Percentiles rank a stretch among this genome's conserved stretches.
These are phyloP conservation scores for Eucalyptus marginata DNA, from an alignment of 345 rosid genomes.

Conservation along the genomic window DNA sequence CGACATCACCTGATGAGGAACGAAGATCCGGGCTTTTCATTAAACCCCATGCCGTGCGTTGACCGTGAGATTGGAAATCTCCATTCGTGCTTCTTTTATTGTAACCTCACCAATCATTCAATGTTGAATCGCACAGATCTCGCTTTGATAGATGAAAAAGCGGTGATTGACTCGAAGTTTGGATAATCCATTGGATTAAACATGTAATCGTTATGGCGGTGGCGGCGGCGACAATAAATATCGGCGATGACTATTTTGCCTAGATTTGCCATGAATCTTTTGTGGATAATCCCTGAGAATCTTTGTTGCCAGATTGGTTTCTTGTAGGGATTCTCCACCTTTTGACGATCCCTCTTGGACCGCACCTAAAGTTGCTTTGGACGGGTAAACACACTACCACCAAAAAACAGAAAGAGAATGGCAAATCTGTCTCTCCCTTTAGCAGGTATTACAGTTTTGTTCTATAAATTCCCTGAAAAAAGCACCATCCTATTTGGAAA, in stretches of 20 bases:
- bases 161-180: neutral
- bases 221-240: neutral
- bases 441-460: neutral
- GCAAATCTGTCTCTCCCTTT: neutral
- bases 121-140: neutral
- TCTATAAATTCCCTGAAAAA: neutral
- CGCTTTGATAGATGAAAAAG: neutral
- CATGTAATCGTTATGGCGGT: neutral
- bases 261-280: neutral
- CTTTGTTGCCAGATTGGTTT: too few relatives aligned
- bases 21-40: neutral
- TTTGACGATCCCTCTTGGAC: neutral
- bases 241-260: accelerated
- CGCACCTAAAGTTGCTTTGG: neutral
- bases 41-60: neutral
- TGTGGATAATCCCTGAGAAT: neutral
- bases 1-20: neutral
- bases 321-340: neutral
- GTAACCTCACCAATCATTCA: neutral
- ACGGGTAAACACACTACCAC: neutral
- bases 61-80: neutral
- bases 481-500: neutral
- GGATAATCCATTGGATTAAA: neutral
- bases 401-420: neutral
- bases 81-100: neutral